phyloP scores from a whole-genome alignment of 192 early-diverging fungal genomes.

The Obelidium mucronatum region DNA sequence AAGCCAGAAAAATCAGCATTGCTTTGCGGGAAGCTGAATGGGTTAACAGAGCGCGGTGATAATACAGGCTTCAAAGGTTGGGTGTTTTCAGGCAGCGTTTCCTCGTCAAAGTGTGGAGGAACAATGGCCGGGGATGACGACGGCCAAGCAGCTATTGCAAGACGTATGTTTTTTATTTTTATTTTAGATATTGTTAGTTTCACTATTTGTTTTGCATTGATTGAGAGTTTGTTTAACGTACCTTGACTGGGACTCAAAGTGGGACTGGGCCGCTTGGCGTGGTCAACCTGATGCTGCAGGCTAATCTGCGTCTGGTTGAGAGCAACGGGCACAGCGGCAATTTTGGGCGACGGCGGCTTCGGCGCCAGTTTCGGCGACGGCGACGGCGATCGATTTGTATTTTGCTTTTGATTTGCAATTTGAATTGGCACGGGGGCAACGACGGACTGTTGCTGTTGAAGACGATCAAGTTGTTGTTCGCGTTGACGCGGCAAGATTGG shows the following conservation, averaged over 20 bases:
- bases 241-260: too few species aligned
- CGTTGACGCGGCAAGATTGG: not conserved
- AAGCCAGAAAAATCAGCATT: not conserved
- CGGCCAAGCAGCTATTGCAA: not conserved
- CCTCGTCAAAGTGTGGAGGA: not conserved
- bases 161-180: too few species aligned
- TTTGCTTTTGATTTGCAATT: not conserved
- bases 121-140: slow-evolving; percentile 15
- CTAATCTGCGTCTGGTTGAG: not conserved
- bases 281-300: slow-evolving; percentile 15
- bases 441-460: not conserved
- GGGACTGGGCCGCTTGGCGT: slow-evolving; percentile 3
- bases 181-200: too few species aligned
- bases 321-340: not conserved
- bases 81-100: not conserved
- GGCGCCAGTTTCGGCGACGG: not conserved
- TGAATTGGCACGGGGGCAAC: not conserved
- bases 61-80: not conserved
- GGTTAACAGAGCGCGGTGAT: not conserved
- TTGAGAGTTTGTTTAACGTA: not conserved
- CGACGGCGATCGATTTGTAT: not conserved
- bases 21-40: not conserved
- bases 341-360: not conserved
- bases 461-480: not conserved
- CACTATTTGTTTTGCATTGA: not conserved